Evolutionary conservation across 441 rosid genomes (phyloP), one percentile per base, ranked within the genome.

Genomic region (Gossypium lobatum): DNA sequence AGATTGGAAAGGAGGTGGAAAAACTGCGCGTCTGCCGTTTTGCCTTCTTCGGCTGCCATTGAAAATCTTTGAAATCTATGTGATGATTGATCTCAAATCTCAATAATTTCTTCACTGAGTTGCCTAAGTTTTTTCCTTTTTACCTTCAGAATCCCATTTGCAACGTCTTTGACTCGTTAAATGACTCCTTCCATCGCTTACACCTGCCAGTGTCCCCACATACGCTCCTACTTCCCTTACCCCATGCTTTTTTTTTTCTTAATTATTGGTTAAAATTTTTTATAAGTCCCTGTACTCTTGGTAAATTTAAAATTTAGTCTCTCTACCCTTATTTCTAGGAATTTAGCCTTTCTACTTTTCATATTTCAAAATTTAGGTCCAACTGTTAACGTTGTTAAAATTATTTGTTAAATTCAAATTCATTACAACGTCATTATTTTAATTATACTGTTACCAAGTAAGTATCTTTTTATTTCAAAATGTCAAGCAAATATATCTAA

Each of bases 1-100:
- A 91, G 90, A 80, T 79, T 75, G 18, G 90, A 84, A 21, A 93
- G 95, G 68, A 91, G 91, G 76, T 85, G 81, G 77, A 91, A 89
- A 20, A 93, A 83, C 80, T 88, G 92, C 1, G 87, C 83, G 69
- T 93, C 97, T 4, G 88, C 73, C 2, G 18, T 6, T 79, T 79
- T 87, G 3, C 85, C 85, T 16, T 64, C 75, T 2, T 72, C 86
- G 18, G 76, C 80, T 1, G 60, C 60, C 72, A 68, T 68, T 26
- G 28, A 16, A 4, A 63, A 45, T 11, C 70, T 65, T 18, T 65
- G 54, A 42, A 14, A 1, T 39, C 3, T 55, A 20, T 6, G 11
- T 23, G 58, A 53, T 17, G 17, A 6, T 2, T 53, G 18, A 53
- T 16, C 58, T 53, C 21, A 53, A 53, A 53, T 53, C 58, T 53